Evolutionary conservation across 1,139 yeast genomes (phyloP), one percentile per base, ranked within the genome.

Genomic region (Taphrina populina): DNA sequence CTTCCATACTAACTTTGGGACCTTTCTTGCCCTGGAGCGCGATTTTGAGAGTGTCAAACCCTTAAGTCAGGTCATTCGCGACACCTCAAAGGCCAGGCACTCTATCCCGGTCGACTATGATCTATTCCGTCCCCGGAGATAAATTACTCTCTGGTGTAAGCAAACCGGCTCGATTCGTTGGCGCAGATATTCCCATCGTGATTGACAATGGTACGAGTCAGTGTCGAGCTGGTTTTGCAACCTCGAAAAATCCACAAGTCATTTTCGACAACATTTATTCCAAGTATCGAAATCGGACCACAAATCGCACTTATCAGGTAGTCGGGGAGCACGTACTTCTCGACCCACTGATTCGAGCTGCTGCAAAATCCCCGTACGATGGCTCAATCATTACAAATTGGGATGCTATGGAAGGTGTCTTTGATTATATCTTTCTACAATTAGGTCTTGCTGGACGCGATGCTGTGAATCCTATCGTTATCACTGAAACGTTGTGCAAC

Each of bases 311-410:
- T 1, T 76, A 84, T 63, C 80, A 94, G 0, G 75, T 87, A 59
- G 82, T 88, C 2, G 99, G 99, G 1, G 80, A 84, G 63, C 97
- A 90, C 67, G 81, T 83, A 8, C 80, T 76, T 65, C 67, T 86
- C 27, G 97, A 90, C 64, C 77, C 82, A 4, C 72, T 83, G 5
- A 77, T 85, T 44, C 78, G 83, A 61, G 76, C 86, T 24, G 82
- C 84, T 49, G 78, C 87, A 45, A 82, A 80, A 64, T 75, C 86
- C 2, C 96, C 96, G 0, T 92, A 79, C 66, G 98, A 94, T 69
- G 96, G 95, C 0, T 79, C 88, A 2, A 71, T 88, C 63, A 74
- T 92, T 33, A 82, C 95, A 26, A 92, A 90, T 68, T 94, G 98
- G 97, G 98, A 94, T 59, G 80, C 83, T 58, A 59, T 59, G 6